Evolutionary conservation across 73 alveolate species (phyloP), one percentile per base, ranked within the genome.

Genomic region (Durusdinium trenchii): DNA sequence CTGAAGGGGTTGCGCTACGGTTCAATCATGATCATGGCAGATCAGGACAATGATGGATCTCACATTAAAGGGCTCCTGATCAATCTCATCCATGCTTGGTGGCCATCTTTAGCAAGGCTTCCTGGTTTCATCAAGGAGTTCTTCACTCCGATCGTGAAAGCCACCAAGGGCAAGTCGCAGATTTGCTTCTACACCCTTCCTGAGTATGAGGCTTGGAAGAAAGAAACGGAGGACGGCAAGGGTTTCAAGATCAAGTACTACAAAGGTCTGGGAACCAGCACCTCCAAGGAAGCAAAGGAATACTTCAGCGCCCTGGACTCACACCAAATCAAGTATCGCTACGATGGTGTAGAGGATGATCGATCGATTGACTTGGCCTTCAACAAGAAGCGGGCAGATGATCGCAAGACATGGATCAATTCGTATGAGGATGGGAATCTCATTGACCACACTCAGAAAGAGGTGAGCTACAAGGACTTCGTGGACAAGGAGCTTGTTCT

Each of bases 181-280:
- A 47, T 86, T 14, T 99, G 99, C 67, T 99, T 99, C 99, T 99
- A 99, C 98, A 99, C 99, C 46, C 99, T 99, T 85, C 99, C 99
- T 84, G 99, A 99, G 99, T 99, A 99, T 90, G 99, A 99, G 84
- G 99, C 99, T 78, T 93, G 99, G 99, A 99, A 85, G 86, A 99
- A 61, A 99, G 95, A 94, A 99, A 99, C 92, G 7, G 99, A 99
- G 71, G 99, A 99, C 99, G 96, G 96, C 23, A 90, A 94, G 40
- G 99, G 99, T 89, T 99, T 93, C 99, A 99, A 99, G 99, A 99
- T 99, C 83, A 99, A 99, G 99, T 99, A 99, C 99, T 99, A 99
- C 99, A 99, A 99, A 99, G 99, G 99, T 76, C 99, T 99, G 30
- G 99, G 99, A 5, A 99, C 99, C 62, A 99, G 99, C 30, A 99